Percentiles rank a stretch among this genome's conserved stretches.
Evolutionary conservation across 768 basidiomycete species (phyloP).

Genomic region (Nevesoporus exiguus): DNA sequence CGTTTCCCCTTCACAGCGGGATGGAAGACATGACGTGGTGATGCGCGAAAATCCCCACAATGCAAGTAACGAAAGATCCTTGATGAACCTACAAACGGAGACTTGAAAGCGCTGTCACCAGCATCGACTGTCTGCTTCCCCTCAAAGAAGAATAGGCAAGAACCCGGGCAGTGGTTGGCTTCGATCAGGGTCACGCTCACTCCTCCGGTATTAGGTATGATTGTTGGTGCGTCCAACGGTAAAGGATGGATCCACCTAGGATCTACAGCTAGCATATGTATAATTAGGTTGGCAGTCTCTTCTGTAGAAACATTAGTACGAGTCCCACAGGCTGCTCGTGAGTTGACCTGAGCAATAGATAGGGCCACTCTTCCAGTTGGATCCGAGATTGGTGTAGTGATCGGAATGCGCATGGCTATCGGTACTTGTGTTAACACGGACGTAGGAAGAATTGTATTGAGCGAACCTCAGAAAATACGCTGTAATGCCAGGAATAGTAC

Average conservation of each 20-base stretch:
- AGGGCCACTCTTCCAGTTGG: constrained; percentile 84
- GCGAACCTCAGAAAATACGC: constrained; percentile 88
- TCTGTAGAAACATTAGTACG: constrained; percentile 33
- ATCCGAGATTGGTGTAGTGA: constrained; percentile 90
- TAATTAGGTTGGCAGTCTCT: constrained; percentile 87
- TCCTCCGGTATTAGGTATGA: constrained; percentile 79
- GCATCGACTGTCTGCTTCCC: constrained; percentile 86
- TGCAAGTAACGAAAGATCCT: constrained; percentile 86
- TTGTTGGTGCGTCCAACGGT: constrained; percentile 71
- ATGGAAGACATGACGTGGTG: constrained; percentile 82
- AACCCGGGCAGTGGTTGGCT: constrained; percentile 98
- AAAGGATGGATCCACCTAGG: constrained; percentile 85
- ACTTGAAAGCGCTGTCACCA: constrained; percentile 77
- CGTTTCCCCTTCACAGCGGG: constrained; percentile 76
- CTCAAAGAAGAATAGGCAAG: constrained; percentile 91
- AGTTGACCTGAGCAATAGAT: constrained; percentile 83
- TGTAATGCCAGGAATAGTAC: constrained; percentile 81
- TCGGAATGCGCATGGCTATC: constrained; percentile 93
- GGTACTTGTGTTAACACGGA: constrained; percentile 7
- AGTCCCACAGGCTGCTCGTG: not conserved
- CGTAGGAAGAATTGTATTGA: not conserved
- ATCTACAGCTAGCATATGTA: constrained; percentile 88
- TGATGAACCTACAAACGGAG: constrained; percentile 64
- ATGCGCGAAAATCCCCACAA: constrained; percentile 92
- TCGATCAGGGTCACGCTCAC: constrained; percentile 93